These are phyloP conservation scores for Dothideomycetes sp. DNA, from an alignment of 2,329 filamentous ascomycete species.

Conservation along the genomic window DNA sequence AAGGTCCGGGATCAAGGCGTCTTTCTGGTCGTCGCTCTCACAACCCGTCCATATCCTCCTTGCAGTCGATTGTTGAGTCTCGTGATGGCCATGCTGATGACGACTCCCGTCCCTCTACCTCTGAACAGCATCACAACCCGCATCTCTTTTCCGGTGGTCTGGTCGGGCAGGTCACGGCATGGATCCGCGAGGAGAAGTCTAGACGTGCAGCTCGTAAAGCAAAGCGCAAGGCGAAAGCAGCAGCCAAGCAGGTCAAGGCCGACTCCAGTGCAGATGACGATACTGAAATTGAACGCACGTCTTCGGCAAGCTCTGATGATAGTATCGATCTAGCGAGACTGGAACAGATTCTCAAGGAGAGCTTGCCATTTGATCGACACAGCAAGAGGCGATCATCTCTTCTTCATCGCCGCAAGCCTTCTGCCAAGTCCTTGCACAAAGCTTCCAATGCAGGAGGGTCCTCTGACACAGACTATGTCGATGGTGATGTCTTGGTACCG, in stretches of 20 bases:
- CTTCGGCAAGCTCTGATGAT: conserved; percentile 41
- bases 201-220: conserved; percentile 50
- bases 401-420: conserved; percentile 18
- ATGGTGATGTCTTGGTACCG: conserved; percentile 74
- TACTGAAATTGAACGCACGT: conserved; percentile 2
- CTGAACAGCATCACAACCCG: conserved; percentile 15
- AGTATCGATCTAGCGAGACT: conserved; percentile 68
- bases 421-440: conserved; percentile 23
- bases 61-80: conserved; percentile 4
- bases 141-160: conserved; percentile 31
- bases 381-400: conserved; percentile 15
- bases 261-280: conserved; percentile 7
- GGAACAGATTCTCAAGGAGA: conserved; percentile 67
- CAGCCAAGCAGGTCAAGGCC: conserved; percentile 18
- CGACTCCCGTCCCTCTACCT: conserved; percentile 14
- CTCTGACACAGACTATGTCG: conserved; percentile 76
- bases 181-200: conserved; percentile 69
- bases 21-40: conserved; percentile 30
- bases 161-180: conserved; percentile 65
- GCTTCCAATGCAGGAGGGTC: conserved; percentile 45
- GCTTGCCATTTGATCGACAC: conserved; percentile 37
- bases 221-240: conserved; percentile 28
- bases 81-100: neutral
- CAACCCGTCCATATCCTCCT: conserved; percentile 11
- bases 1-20: conserved; percentile 25